Base-by-base conservation (phyloP, 306 rosid species). In the Psophocarpus tetragonolobus region DNA sequence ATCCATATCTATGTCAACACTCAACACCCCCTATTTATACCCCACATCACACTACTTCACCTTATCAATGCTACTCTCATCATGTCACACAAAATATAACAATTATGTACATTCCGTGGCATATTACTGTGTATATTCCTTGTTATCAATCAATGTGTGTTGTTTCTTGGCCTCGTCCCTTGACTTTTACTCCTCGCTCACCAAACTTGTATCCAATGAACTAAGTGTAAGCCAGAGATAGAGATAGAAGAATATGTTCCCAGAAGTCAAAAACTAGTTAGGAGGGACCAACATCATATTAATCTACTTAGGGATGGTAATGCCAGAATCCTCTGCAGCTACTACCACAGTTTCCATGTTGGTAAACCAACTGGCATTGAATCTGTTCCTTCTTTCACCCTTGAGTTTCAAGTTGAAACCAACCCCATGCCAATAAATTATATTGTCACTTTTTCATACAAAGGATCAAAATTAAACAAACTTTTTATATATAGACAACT, bases 201-300 rank as follows among this genome's bases (percentile, higher is more conserved):
- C 62, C 56, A 57, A 62, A 29, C 11, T 12, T 32, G 61, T 32
- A 27, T 57, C 69, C 58, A 61, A 51, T 51, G 57, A 67, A 67
- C 21, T 1, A 26, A 45, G 71, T 7, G 10, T 1, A 15, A 29
- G 57, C 7, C 30, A 12, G 36, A 63, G 74, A 81, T 26, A 47
- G 66, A 35, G 71, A 64, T 42, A 1, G 12, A 10, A 68, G 88
- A 80, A 87, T 85, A 77, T 85, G 86, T 82, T 82, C 88, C 38
- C 13, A 42, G 23, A 57, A 29, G 11, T 56, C 51, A 27, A 64
- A 21, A 47, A 20, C n/a, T 21, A 51, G 57, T 13, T 13, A 48
- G 21, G n/a, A 77, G 45, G 82, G 76, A 74, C 79, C 87, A 77
- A 70, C 8, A 23, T 53, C 29, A 56, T 11, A 5, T 9, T 27